These are phyloP conservation scores for Tetrapisispora nanseiensis DNA, from an alignment of 805 yeast genomes.

Conservation along the genomic window DNA sequence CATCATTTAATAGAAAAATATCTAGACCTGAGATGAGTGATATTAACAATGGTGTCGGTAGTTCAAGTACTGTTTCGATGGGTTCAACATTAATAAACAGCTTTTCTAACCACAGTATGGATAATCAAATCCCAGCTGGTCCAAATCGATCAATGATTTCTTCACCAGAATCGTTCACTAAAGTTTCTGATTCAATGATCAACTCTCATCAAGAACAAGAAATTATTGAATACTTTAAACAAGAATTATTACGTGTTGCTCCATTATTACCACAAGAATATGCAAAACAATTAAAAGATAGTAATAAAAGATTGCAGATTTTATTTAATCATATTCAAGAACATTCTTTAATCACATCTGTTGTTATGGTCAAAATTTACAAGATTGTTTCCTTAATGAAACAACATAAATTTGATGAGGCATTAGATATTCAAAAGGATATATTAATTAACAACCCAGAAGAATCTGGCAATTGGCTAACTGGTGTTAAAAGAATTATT, in stretches of 20 bases:
- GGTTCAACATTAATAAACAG: too few species aligned
- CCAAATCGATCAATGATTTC: neutral
- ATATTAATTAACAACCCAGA: slow-evolving; percentile 53
- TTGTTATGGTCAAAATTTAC: slow-evolving; percentile 44
- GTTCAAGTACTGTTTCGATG: too few species aligned
- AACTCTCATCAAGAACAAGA: slow-evolving; percentile 30
- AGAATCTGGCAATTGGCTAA: slow-evolving; percentile 86
- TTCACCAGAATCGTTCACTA: neutral
- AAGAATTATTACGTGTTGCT: slow-evolving; percentile 51
- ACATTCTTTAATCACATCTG: slow-evolving; percentile 51
- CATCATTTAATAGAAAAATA: neutral
- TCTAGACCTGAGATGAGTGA: neutral
- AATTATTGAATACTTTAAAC: slow-evolving; percentile 45
- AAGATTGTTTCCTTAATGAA: slow-evolving; percentile 44
- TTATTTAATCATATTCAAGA: slow-evolving; percentile 71
- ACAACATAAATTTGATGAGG: slow-evolving; percentile 46
- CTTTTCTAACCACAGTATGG: too few species aligned
- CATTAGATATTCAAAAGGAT: slow-evolving; percentile 44
- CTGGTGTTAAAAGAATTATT: slow-evolving; percentile 81
- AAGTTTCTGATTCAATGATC: neutral
- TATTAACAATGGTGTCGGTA: neutral
- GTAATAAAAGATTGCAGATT: slow-evolving; percentile 70
- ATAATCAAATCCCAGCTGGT: neutral
- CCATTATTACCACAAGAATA: slow-evolving; percentile 73
- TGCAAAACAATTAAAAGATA: slow-evolving; percentile 63